Evolutionary conservation across 192 early-diverging fungal species (phyloP), one percentile per base, ranked within the genome.

Genomic region (Gaertneriomyces sp.): DNA sequence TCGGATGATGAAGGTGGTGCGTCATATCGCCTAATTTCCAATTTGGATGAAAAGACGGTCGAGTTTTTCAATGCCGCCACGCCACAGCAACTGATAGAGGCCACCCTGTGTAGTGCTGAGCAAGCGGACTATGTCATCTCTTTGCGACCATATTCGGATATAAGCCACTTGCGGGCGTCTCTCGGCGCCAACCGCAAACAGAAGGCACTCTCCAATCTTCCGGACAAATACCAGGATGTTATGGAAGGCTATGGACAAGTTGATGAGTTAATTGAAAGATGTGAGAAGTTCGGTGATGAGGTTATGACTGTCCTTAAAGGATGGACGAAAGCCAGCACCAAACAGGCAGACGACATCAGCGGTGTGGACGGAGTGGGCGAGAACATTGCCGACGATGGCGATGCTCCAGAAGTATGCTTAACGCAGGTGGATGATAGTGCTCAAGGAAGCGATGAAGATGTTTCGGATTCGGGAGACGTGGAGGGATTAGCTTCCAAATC

Each of bases 201-300:
- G 81, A 82, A 58, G 69, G 56, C 9, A 71, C 77, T 77, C 46
- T 45, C 53, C 20, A 70, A 61, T 40, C 42, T 82, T 25, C 70
- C 86, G n/a, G 68, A 75, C 38, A 75, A 76, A 12, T 88, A 86
- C 53, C 60, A 75, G 46, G 74, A 82, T 1, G 74, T 87, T 17
- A 72, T 81, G 60, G 79, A 82, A 68, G 91, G 74, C 2, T 92
- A 85, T 70, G 74, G 53, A n/a, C 83, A 76, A 45, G 86, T 86
- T 6, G 87, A 88, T 61, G 70, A 43, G 16, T 72, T 88, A 61
- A 82, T 90, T 55, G 70, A 64, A 41, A 61, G 76, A 39, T 83
- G 86, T 33, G 86, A 88, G 68, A 63, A 60, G n/a, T 74, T 84
- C 4, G 85, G 87, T 14, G 71, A 66, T 7, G 74, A 83, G 44